A percentile compares a stretch with the other conserved stretches of the same genome.
These are phyloP conservation scores for Protomyces arabidopsidicola DNA, from an alignment of 1,139 yeast genomes.

Conservation along the genomic window DNA sequence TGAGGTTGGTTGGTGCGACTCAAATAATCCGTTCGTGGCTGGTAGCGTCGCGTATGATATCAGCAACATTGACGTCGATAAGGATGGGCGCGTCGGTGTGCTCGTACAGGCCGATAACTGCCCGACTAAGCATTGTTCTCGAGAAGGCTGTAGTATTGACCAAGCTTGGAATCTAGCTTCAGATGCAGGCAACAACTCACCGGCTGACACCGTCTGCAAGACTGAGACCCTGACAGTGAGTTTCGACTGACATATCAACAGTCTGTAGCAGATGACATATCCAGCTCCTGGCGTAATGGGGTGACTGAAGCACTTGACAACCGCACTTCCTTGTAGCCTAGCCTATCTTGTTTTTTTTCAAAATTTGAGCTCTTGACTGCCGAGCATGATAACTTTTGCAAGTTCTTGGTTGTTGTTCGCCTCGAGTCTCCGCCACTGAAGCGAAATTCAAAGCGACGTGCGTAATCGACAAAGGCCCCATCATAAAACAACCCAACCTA, in stretches of 20 bases:
- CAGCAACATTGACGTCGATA: background rate
- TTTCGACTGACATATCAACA: background rate
- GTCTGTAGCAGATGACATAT: background rate
- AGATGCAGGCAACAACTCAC: background rate
- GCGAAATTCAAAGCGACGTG: no score
- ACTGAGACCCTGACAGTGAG: background rate
- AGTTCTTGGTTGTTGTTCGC: no score
- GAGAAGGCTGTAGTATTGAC: background rate
- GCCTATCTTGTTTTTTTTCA: no score
- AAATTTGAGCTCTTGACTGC: no score
- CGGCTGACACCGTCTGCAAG: background rate
- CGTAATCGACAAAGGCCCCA: no score
- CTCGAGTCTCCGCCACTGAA: no score
- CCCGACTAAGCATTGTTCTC: background rate
- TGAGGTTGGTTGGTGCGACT: background rate
- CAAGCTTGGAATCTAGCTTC: background rate
- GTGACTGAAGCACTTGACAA: no score
- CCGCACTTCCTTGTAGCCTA: no score
- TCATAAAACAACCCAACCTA: no score
- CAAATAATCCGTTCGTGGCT: background rate
- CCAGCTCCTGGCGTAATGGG: no score
- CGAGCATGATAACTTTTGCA: no score
- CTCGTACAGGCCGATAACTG: background rate
- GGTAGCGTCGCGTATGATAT: background rate
- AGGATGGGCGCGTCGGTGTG: background rate